Evolutionary conservation across 352 stramenopile species (phyloP), one percentile per base, ranked within the genome.

Genomic region (Phytophthora foliorum): DNA sequence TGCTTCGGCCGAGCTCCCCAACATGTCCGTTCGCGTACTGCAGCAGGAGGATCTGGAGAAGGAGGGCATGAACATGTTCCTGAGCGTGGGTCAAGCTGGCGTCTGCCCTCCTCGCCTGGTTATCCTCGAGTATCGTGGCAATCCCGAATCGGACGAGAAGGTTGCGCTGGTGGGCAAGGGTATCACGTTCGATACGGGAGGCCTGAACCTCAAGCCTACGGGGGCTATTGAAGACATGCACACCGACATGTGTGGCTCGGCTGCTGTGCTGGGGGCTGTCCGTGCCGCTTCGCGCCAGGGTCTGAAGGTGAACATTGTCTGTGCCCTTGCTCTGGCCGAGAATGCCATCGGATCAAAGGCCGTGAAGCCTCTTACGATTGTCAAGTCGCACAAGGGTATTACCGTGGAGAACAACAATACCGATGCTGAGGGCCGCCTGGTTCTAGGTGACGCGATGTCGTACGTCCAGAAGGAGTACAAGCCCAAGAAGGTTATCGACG

Each of bases 171-270:
- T 99, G 27, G 96, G 96, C 39, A 99, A 99, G 75, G 95, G 93
- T 17, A 88, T 99, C 49, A 98, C 90, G 46, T 99, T 98, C 63
- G 96, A 99, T 75, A 97, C 94, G 0, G 96, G 96, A n/a, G 96
- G 96, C 14, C 80, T 98, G 57, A 98, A 98, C 80, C 78, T 98
- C 44, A 99, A 99, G 80, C 90, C 92, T 1, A 96, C 91, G 13
- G 84, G 93, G 41, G 80, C 77, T 67, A 98, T 98, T 13, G 91
- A 97, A 60, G 86, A 96, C 59, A 98, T 98, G 92, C 92, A 98
- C 71, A 94, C 90, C 5, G 92, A 98, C 75, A 97, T 97, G 90
- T 96, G 92, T 53, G 92, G 92, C 38, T 96, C 87, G 5, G 92
- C 92, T 21, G 90, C 90, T 38, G 91, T 97, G 27, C 77, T 97